Evolutionary conservation across 176 grass and related monocot species (phyloP), one percentile per base, ranked within the genome.

Genomic region (Thalia dealbata): DNA sequence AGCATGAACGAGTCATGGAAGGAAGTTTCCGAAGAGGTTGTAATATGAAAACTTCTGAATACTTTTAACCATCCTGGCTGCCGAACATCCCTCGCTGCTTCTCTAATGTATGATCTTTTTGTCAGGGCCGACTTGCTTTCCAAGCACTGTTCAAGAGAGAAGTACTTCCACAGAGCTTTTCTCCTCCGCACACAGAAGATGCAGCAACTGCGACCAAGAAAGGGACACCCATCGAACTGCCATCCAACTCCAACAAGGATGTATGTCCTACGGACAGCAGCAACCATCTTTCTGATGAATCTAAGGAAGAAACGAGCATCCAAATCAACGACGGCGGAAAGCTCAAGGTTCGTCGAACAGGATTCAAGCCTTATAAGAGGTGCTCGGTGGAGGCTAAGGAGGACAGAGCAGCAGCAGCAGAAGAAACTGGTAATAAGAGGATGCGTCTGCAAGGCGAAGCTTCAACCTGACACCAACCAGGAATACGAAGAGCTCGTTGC

Each of bases 281-380:
- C n/a, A 22, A 70, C 42, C 21, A 22, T 71, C 24, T 30, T 61
- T 24, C 6, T 63, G 52, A 6, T 61, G 21, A 61, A 21, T 10
- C 51, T 25, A 71, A 61, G 55, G 24, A 79, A 24, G 14, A 50
- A 26, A 28, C 9, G 69, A 14, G 4, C 12, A 52, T 52, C 19
- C 7, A 13, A 24, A 52, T 19, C 70, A 72, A 52, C 14, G 50
- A 29, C 14, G 42, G 55, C 0, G 62, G 74, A 62, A 95, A 88
- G 70, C 64, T 99, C 76, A 99, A 95, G 82, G 81, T 75, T 8
- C 83, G 77, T 42, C 62, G 83, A 58, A 93, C 87, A 76, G 95
- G 95, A 64, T 99, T 99, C 64, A 99, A 91, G 62, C 95, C 95
- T 58, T 99, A 99, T 65, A 99, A 99, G 68, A 93, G 95, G 60